Conservation (phyloP, 495 filamentous ascomycete genomes). For the Ramalina intermedia region DNA sequence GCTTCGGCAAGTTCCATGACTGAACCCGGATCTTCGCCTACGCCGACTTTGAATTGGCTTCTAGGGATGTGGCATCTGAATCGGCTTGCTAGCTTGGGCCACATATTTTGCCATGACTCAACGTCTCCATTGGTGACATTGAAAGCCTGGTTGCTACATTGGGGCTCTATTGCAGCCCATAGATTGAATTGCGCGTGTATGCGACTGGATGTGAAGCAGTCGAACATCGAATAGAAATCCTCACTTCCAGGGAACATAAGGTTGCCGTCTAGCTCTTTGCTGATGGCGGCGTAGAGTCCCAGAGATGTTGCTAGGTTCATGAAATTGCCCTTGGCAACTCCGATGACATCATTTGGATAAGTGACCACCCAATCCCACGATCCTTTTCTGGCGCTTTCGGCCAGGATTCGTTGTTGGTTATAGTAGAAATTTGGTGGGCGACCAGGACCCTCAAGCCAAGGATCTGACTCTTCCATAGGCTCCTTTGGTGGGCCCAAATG, state of each 20-base stretch:
- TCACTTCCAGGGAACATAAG: conserved; percentile 34
- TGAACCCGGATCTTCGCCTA: conserved; percentile 11
- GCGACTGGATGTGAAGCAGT: conserved; percentile 34
- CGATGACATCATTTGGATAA: conserved; percentile 36
- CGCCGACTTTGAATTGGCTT: conserved; percentile 28
- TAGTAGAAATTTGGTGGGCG: conserved; percentile 27
- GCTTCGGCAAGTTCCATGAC: conserved; percentile 18
- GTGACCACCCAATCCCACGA: conserved; percentile 32
- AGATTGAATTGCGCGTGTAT: conserved; percentile 38
- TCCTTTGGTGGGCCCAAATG: conserved; percentile 33
- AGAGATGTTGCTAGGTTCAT: conserved; percentile 40
- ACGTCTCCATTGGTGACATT: conserved; percentile 42
- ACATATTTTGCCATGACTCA: conserved; percentile 39
- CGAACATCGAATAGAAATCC: conserved; percentile 34
- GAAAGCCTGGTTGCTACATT: conserved; percentile 34
- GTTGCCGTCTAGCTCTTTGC: conserved; percentile 29
- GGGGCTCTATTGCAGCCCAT: conserved; percentile 33
- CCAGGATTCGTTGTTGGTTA: conserved; percentile 29
- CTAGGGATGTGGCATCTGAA: conserved; percentile 27
- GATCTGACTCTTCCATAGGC: conserved; percentile 33
- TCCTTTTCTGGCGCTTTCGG: conserved; percentile 18
- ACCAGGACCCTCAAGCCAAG: conserved; percentile 19
- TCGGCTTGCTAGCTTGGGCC: conserved; percentile 27
- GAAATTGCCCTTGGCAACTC: conserved; percentile 30
- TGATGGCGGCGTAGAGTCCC: conserved; percentile 35